Evolutionary conservation across 2,329 filamentous ascomycete species (phyloP).

Genomic region (Basipetospora sp.): DNA sequence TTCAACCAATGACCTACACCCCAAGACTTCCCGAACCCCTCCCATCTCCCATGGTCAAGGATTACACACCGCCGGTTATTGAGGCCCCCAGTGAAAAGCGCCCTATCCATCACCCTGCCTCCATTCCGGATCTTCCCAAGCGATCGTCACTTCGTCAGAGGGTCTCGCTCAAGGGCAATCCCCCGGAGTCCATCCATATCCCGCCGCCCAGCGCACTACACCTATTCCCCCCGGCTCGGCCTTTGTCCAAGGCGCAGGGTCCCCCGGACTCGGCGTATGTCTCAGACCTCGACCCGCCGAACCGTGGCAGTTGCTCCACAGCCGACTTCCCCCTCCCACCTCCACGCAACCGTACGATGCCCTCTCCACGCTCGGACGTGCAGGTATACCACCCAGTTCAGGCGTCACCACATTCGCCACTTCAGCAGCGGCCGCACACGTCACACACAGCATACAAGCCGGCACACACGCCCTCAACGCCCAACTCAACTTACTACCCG

Average conservation of each 20-base stretch:
- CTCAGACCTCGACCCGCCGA: slow-evolving; percentile 29
- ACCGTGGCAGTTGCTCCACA: slow-evolving; percentile 21
- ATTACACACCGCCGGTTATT: slow-evolving; percentile 9
- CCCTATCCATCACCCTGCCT: slow-evolving; percentile 8
- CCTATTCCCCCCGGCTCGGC: slow-evolving; percentile 6
- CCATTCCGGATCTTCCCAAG: slow-evolving; percentile 18
- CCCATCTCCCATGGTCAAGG: slow-evolving; percentile 29
- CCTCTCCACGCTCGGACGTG: slow-evolving; percentile 22
- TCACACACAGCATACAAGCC: slow-evolving; percentile 17
- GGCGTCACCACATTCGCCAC: slow-evolving; percentile 47
- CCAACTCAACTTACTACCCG: slow-evolving; percentile 19
- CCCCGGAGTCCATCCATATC: slow-evolving; percentile 39
- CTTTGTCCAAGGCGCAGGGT: slow-evolving; percentile 14
- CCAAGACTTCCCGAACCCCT: slow-evolving; percentile 33
- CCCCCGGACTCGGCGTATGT: slow-evolving; percentile 33
- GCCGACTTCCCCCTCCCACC: slow-evolving; percentile 16
- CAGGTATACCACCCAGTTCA: slow-evolving; percentile 49
- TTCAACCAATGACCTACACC: slow-evolving; percentile 45
- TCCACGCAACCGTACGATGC: slow-evolving; percentile 12
- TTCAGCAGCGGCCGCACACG: slow-evolving; percentile 46
- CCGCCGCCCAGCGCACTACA: slow-evolving; percentile 24
- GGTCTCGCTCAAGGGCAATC: slow-evolving; percentile 36
- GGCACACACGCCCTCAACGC: background rate
- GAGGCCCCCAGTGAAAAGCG: background rate
- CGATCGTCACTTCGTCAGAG: slow-evolving; percentile 37